Evolutionary conservation across 2,329 filamentous ascomycete species (phyloP).

Genomic region (Calonectria multiphialidica): DNA sequence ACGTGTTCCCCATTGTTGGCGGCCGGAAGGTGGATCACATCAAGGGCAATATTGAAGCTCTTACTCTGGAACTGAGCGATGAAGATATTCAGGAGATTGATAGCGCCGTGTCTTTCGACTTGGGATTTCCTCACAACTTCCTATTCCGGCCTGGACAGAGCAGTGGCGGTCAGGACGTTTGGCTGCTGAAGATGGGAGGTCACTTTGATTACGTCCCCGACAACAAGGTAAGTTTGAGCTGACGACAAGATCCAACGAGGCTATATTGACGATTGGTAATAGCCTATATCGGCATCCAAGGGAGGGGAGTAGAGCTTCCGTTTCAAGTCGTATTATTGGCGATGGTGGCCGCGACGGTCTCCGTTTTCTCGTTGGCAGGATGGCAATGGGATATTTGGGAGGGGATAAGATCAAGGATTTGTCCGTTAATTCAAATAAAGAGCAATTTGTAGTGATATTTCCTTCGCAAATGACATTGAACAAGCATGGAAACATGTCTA

Average conservation of each 20-base stretch:
- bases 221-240: constrained; percentile 46
- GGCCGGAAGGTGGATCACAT: constrained; percentile 78
- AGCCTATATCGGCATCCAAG: constrained; percentile 57
- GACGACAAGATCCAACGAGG: not conserved
- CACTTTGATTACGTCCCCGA: constrained; percentile 63
- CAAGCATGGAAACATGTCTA: not conserved
- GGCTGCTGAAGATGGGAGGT: constrained; percentile 60
- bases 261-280: not conserved
- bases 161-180: constrained; percentile 55
- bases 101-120: constrained; percentile 68
- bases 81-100: constrained; percentile 78
- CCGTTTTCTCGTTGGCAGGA: constrained; percentile 28
- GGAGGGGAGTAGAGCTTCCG: constrained; percentile 56
- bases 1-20: constrained; percentile 81
- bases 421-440: not conserved
- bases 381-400: constrained; percentile 14
- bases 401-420: not conserved
- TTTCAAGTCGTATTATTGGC: constrained; percentile 46
- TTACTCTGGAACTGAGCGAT: constrained; percentile 68
- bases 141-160: constrained; percentile 58
- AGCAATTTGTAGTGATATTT: not conserved
- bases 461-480: not conserved
- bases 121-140: constrained; percentile 76
- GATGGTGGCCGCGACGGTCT: constrained; percentile 44
- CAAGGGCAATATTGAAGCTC: constrained; percentile 76